Evolutionary conservation across 352 stramenopile species (phyloP).

Genomic region (Phytopythium vexans): DNA sequence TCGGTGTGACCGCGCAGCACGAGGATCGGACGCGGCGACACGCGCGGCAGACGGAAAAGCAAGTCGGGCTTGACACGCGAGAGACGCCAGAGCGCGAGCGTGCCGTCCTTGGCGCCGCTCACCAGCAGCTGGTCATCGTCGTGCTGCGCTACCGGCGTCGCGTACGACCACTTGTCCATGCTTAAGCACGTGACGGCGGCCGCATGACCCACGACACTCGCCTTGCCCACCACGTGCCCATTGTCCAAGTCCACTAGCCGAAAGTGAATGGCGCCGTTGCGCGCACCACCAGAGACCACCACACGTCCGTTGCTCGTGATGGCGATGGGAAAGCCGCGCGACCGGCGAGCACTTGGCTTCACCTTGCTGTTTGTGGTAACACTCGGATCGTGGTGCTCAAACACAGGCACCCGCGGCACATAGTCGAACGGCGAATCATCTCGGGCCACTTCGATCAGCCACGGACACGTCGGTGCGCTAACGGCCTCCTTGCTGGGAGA

Average conservation of each 20-base stretch:
- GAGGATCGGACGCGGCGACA: constrained; percentile 65
- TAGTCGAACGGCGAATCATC: constrained; percentile 80
- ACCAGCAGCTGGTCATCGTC: constrained; percentile 77
- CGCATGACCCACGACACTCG: constrained; percentile 73
- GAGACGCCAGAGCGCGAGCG: constrained; percentile 67
- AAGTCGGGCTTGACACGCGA: constrained; percentile 69
- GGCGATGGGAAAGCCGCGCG: constrained; percentile 43
- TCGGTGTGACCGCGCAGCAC: constrained; percentile 56
- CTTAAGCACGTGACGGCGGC: constrained; percentile 69
- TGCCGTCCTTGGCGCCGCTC: constrained; percentile 67
- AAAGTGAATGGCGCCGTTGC: constrained; percentile 72
- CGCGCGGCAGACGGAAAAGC: constrained; percentile 66
- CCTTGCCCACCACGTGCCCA: constrained; percentile 76
- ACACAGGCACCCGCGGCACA: constrained; percentile 75
- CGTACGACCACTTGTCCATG: constrained; percentile 57
- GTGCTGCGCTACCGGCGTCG: constrained; percentile 21
- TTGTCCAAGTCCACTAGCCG: constrained; percentile 79
- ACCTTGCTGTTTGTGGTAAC: no score
- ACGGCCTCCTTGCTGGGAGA: background rate
- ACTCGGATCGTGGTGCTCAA: constrained; percentile 28
- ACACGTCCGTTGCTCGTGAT: constrained; percentile 75
- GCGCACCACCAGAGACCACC: constrained; percentile 64
- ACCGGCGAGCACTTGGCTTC: background rate
- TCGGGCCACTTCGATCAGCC: constrained; percentile 62
- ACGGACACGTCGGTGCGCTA: constrained; percentile 38